Conservation (phyloP, 176 grass and related monocot species). For the Tuctoria greenei region DNA sequence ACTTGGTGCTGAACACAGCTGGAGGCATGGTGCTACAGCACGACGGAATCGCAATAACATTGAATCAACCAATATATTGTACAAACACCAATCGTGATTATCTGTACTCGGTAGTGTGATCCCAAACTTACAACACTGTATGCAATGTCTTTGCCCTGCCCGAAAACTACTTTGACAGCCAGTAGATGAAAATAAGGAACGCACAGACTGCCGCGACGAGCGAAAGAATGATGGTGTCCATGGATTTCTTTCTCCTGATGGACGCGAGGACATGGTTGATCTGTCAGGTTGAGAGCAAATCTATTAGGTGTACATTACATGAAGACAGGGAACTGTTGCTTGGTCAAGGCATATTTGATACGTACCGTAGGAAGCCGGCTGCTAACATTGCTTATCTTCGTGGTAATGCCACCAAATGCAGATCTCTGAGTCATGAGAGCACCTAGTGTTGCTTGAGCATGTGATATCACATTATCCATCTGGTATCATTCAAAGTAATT, state of each 20-base stretch:
- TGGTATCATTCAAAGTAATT: slow-evolving; percentile 36
- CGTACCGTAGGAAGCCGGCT: slow-evolving; percentile 86
- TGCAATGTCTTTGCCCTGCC: background rate
- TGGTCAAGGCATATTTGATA: slow-evolving; percentile 15
- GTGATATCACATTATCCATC: slow-evolving; percentile 98
- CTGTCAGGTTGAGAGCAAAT: slow-evolving; percentile 37
- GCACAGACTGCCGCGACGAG: slow-evolving; percentile 80
- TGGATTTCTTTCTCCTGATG: slow-evolving; percentile 95
- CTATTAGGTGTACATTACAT: background rate
- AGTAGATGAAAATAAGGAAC: slow-evolving; percentile 97
- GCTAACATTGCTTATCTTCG: slow-evolving; percentile 90
- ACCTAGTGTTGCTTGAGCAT: slow-evolving; percentile 91
- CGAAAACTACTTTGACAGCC: slow-evolving; percentile 77
- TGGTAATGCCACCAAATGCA: slow-evolving; percentile 80
- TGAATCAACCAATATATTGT: slow-evolving; percentile 60
- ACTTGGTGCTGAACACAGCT: background rate
- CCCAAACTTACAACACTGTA: slow-evolving; percentile 68
- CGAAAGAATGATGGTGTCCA: slow-evolving; percentile 95
- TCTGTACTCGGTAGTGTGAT: slow-evolving; percentile 49
- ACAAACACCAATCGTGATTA: slow-evolving; percentile 52
- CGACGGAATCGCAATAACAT: slow-evolving; percentile 32
- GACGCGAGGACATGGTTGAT: slow-evolving; percentile 82
- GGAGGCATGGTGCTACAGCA: slow-evolving; percentile 21
- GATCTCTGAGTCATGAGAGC: slow-evolving; percentile 85
- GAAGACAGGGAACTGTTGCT: background rate